Base-by-base conservation (phyloP, 495 filamentous ascomycete species). In the Talaromyces adpressus region DNA sequence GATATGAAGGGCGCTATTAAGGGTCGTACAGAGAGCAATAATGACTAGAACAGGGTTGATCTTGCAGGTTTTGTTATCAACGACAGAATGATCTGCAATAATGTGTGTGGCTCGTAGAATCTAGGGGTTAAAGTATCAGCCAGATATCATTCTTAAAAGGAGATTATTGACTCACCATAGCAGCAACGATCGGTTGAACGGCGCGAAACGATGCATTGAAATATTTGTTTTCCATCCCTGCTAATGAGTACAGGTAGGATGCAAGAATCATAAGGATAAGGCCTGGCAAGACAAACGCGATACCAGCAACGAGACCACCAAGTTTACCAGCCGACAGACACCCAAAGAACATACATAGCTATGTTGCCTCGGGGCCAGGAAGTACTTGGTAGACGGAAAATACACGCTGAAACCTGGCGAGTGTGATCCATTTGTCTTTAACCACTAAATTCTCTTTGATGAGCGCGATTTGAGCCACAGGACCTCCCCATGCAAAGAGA, bases 261-360 rank as follows among this genome's bases (percentile, higher is more conserved):
- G 72, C 73, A 27, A 67, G 12, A 14, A 74, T 45, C 73, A 75
- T 75, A 61, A 73, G 66, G n/a, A 73, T 16, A 60, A 75, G 74
- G 2, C 73, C 73, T 9, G 70, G 73, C 30, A 75, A 63, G 6
- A 74, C 72, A 54, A 74, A 74, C 11, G 54, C 72, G 14, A 74
- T 30, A 11, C 73, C 73, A 20, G 72, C 73, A 57, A 75, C 68
- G 36, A 75, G 69, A 14, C 73, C 73, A 6, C 73, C 73, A 6
- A 73, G 51, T 57, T 71, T 69, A 9, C 73, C 73, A 57, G 64
- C 69, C 25, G 69, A 71, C 57, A 75, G 49, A 58, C 73, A 75
- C 9, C 73, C 71, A 67, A 75, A 75, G 59, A 75, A 75, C 73
- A 75, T 75, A 30, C 73, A 75, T 34, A 75, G 57, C 32, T 75